Evolutionary conservation across 176 grass and related monocot species (phyloP).

Genomic region (Triticum monococcum): DNA sequence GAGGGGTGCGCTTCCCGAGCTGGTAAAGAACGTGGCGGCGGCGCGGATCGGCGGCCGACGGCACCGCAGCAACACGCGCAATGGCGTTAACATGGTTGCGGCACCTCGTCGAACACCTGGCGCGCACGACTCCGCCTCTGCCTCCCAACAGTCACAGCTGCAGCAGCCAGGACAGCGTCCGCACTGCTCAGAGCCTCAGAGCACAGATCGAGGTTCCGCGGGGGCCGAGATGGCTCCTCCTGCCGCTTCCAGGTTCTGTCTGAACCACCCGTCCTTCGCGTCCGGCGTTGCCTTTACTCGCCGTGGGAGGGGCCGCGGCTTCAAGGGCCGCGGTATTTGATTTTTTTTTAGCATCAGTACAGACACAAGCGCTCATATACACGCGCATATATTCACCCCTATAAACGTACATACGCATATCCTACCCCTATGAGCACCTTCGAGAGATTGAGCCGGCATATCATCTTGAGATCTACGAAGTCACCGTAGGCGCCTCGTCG

Average conservation of each 20-base stretch:
- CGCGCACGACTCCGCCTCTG: not conserved
- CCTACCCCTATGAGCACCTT: no score
- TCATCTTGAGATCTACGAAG: no score
- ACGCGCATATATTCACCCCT: no score
- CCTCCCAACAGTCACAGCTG: not conserved
- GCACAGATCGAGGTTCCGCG: not conserved
- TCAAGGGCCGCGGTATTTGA: not conserved
- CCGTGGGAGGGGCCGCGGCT: not conserved
- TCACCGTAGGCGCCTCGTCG: no score
- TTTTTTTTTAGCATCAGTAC: no score
- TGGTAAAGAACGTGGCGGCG: constrained; percentile 39
- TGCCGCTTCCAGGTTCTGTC: not conserved
- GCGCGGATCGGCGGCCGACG: constrained; percentile 15
- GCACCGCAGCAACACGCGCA: constrained; percentile 30
- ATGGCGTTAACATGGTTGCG: constrained; percentile 6
- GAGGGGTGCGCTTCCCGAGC: not conserved
- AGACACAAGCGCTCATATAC: no score
- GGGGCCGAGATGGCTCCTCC: not conserved
- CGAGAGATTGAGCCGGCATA: no score
- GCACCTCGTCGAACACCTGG: constrained; percentile 8
- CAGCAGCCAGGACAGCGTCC: not conserved
- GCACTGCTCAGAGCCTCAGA: not conserved
- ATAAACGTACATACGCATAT: no score
- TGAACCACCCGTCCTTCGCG: not conserved
- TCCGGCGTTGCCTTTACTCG: not conserved